phyloP scores from a whole-genome alignment of 179 eudicot species.

The Drosera spatulata region DNA sequence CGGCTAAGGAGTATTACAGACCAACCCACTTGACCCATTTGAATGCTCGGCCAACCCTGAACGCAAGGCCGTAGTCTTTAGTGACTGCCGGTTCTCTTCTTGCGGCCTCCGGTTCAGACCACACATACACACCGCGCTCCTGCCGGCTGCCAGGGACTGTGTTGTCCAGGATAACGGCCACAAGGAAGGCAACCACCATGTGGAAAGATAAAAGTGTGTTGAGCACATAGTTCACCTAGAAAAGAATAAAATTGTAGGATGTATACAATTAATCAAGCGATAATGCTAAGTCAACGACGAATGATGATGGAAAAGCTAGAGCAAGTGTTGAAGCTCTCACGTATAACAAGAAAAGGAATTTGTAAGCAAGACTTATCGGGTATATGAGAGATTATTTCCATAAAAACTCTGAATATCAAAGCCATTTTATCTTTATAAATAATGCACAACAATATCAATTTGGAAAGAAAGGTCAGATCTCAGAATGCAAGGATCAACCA shows the following conservation, averaged over 20 bases:
- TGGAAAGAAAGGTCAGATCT: too few relatives aligned
- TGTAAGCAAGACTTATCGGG: too few relatives aligned
- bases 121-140: conserved; percentile 89
- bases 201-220: conserved; percentile 77
- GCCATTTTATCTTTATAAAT: too few relatives aligned
- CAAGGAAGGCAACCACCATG: conserved; percentile 92
- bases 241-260: conserved; percentile 3
- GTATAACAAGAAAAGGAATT: too few relatives aligned
- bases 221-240: conserved; percentile 78
- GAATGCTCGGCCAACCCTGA: conserved; percentile 66
- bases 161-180: conserved; percentile 77
- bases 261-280: too few relatives aligned
- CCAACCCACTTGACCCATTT: conserved; percentile 99
- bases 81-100: conserved; percentile 85
- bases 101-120: conserved; percentile 90
- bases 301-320: too few relatives aligned
- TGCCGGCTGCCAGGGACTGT: conserved; percentile 90
- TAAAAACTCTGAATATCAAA: too few relatives aligned
- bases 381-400: too few relatives aligned
- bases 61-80: conserved; percentile 86
- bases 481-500: not conserved
- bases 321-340: too few relatives aligned
- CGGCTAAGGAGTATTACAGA: conserved; percentile 7
- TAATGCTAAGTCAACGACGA: too few relatives aligned
- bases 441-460: too few relatives aligned